Evolutionary conservation across 352 stramenopile species (phyloP), one percentile per base, ranked within the genome.

Genomic region (Phytopythium chamaehyphon): DNA sequence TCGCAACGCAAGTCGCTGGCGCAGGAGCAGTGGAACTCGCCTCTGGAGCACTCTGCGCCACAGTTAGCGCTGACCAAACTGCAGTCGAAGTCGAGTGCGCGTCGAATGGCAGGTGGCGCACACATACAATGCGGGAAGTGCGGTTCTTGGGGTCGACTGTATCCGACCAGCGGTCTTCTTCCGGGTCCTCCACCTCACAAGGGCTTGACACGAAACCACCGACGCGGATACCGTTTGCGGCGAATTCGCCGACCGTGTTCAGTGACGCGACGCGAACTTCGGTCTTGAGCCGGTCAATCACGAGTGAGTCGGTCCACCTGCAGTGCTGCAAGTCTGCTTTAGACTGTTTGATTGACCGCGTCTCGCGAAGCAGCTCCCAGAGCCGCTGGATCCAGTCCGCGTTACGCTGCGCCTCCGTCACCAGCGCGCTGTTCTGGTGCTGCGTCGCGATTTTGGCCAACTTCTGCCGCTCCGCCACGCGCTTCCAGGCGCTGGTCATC

Each of bases 351-450:
- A 12, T 3, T 26, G 21, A 6, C 31, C 46, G 40, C 18, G 51
- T 51, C 45, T 69, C 56, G 28, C 40, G 24, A 22, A 64, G 52
- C 14, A 69, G 47, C 39, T 59, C 57, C 56, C 56, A 68, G 9
- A 63, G 51, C 7, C 60, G 60, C 24, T 68, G 55, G 42, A 68
- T 64, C 61, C 61, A 68, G 51, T 68, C 60, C 15, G 60, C 60
- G 36, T 69, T 69, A 38, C 23, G 49, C 48, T 66, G 54, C 2
- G 55, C 59, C 10, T n/a, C 36, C 1, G 43, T 54, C 6, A 51
- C 53, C 9, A 66, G 38, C 1, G 10, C 28, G 3, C 28, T 19
- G 38, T 61, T 66, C n/a, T 39, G 57, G 6, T 42, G 36, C 31
- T 64, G 36, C 12, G 55, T 39, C 48, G 18, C 16, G 39, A 31